Evolutionary conservation across 2,329 filamentous ascomycete species (phyloP).

Genomic region (Beauveria medogensis): DNA sequence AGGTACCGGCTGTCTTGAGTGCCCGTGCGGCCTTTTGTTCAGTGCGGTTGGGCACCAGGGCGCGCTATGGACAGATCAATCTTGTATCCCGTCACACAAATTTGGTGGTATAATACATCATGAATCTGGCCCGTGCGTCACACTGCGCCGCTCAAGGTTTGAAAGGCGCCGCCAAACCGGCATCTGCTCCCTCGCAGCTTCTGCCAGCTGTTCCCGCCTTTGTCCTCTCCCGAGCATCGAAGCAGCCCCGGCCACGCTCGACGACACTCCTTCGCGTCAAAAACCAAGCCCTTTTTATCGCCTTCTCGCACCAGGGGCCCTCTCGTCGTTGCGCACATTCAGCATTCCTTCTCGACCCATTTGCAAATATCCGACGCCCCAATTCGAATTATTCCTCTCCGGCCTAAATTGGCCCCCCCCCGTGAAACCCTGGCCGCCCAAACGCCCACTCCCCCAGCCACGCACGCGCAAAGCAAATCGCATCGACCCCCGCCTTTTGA

Average conservation of each 20-base stretch:
- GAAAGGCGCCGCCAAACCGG: background rate
- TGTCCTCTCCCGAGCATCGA: background rate
- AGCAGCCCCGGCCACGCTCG: background rate
- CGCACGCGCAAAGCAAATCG: background rate
- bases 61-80: background rate
- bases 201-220: slow-evolving; percentile 3
- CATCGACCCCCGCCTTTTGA: background rate
- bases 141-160: background rate
- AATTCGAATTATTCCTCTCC: too few species aligned
- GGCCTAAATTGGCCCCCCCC: too few species aligned
- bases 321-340: background rate
- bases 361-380: too few species aligned
- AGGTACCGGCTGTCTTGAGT: background rate
- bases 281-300: background rate
- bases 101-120: background rate
- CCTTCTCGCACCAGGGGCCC: background rate
- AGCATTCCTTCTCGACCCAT: background rate
- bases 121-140: background rate
- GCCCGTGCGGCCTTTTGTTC: background rate
- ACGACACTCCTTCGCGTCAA: background rate
- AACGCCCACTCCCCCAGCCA: background rate
- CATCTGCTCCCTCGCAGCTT: background rate
- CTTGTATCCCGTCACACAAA: slow-evolving; percentile 1
- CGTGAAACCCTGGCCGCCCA: too few species aligned
- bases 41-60: background rate